phyloP scores from a whole-genome alignment of 2,329 filamentous ascomycete genomes.

The Pseudocercospora fuligena region DNA sequence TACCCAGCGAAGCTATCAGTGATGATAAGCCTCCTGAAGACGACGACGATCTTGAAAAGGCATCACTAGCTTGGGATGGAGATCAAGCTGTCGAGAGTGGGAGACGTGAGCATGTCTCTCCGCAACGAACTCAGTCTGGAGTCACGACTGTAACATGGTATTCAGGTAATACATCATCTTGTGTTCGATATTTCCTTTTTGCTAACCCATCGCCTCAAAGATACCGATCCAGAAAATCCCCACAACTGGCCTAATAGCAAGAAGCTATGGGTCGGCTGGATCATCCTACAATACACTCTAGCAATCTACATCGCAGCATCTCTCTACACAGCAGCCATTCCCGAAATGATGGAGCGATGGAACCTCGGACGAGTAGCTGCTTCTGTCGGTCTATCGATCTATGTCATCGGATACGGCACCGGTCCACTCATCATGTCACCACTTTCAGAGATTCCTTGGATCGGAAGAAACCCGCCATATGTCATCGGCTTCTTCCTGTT shows the following conservation, averaged over 20 bases:
- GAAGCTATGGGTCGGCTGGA: slow-evolving; percentile 31
- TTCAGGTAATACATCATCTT: slow-evolving; percentile 17
- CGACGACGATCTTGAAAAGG: background rate
- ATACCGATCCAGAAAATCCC: slow-evolving; percentile 37
- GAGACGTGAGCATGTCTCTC: background rate
- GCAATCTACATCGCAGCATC: slow-evolving; percentile 59
- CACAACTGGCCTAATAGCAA: slow-evolving; percentile 38
- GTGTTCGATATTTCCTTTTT: background rate
- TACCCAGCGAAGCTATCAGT: background rate
- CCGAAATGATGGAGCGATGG: slow-evolving; percentile 52
- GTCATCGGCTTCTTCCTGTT: slow-evolving; percentile 71
- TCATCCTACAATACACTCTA: slow-evolving; percentile 59
- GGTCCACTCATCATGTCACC: slow-evolving; percentile 70
- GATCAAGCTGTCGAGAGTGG: slow-evolving; percentile 5
- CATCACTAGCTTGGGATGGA: background rate
- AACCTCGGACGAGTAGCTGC: slow-evolving; percentile 60
- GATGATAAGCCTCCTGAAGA: slow-evolving; percentile 1
- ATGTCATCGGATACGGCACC: slow-evolving; percentile 53
- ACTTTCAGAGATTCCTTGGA: slow-evolving; percentile 67
- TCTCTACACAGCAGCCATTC: slow-evolving; percentile 54
- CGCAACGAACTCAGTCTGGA: background rate
- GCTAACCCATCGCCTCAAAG: slow-evolving; percentile 21
- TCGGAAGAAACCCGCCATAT: slow-evolving; percentile 72
- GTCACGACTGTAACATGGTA: slow-evolving; percentile 42
- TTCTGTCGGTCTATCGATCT: slow-evolving; percentile 64